These are phyloP conservation scores for Cytospora piceicola DNA, from an alignment of 2,329 filamentous ascomycete genomes.

Conservation along the genomic window DNA sequence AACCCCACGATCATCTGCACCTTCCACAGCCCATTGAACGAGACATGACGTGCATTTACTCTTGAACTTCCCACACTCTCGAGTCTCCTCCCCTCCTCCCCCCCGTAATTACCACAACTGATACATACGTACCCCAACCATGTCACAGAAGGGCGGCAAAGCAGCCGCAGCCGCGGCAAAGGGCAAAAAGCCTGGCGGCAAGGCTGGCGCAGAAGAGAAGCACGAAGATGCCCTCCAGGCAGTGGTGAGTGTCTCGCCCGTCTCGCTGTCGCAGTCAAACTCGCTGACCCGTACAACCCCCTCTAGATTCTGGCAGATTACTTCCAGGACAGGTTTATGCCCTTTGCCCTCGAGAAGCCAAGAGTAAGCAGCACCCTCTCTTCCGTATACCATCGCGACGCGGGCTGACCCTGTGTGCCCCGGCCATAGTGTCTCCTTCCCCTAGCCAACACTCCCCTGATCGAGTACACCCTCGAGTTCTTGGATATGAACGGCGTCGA, in stretches of 20 bases:
- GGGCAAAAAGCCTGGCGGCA: constrained; percentile 57
- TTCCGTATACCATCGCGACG: constrained; percentile 4
- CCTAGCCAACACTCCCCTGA: constrained; percentile 89
- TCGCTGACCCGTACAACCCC: constrained; percentile 32
- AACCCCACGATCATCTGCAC: background rate
- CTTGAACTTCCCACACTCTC: constrained; percentile 2
- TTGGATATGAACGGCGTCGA: constrained; percentile 94
- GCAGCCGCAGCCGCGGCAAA: constrained; percentile 45
- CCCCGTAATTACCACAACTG: background rate
- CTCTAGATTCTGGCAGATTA: constrained; percentile 85
- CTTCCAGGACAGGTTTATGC: constrained; percentile 88
- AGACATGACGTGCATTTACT: constrained; percentile 13
- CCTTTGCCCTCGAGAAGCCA: constrained; percentile 86
- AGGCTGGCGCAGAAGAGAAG: constrained; percentile 54
- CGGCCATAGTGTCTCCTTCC: constrained; percentile 79
- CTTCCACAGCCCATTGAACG: background rate
- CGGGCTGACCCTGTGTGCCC: constrained; percentile 27
- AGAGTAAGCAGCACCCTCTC: constrained; percentile 61
- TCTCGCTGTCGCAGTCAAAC: constrained; percentile 24
- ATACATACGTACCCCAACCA: constrained; percentile 32
- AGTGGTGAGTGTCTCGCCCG: constrained; percentile 49
- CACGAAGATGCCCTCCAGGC: constrained; percentile 63
- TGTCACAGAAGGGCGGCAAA: constrained; percentile 49
- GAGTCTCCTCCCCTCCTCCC: background rate
- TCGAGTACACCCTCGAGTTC: constrained; percentile 97